Conservation (phyloP, 371 early-diverging fungal species). For the Umbelopsis sp. region DNA sequence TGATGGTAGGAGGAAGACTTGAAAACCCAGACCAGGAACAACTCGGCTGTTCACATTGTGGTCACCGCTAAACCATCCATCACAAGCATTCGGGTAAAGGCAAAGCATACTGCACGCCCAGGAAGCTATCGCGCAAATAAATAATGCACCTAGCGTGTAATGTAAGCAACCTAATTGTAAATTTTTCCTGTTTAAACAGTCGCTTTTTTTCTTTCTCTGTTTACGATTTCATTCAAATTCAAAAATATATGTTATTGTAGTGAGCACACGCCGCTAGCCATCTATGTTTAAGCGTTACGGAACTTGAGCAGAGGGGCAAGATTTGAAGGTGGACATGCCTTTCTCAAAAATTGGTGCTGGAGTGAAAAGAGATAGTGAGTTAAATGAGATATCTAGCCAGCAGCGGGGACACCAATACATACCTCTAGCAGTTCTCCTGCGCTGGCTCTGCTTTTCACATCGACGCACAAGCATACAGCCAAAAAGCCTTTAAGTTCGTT, state of each 20-base stretch:
- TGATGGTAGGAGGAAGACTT: constrained; percentile 42
- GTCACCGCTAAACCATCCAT: constrained; percentile 41
- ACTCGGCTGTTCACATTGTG: constrained; percentile 45
- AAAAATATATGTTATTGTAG: background rate
- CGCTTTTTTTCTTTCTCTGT: background rate
- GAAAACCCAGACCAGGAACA: constrained; percentile 38
- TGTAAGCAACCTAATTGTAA: background rate
- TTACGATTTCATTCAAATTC: background rate
- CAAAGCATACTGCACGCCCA: constrained; percentile 34
- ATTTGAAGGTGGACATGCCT: constrained; percentile 33
- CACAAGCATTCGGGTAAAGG: constrained; percentile 30
- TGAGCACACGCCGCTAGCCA: background rate
- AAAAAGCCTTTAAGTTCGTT: constrained; percentile 82
- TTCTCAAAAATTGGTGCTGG: constrained; percentile 45
- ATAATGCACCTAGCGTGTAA: background rate
- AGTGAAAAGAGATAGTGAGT: constrained; percentile 12
- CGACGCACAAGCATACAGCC: constrained; percentile 87
- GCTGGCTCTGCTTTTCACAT: constrained; percentile 84
- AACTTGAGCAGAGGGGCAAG: constrained; percentile 23
- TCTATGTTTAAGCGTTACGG: constrained; percentile 16
- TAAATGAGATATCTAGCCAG: background rate
- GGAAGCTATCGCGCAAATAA: background rate
- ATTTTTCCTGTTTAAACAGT: background rate
- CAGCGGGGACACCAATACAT: background rate
- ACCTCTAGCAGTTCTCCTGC: constrained; percentile 79